Evolutionary conservation across 495 filamentous ascomycete species (phyloP).

Genomic region (Penicillium lagena): DNA sequence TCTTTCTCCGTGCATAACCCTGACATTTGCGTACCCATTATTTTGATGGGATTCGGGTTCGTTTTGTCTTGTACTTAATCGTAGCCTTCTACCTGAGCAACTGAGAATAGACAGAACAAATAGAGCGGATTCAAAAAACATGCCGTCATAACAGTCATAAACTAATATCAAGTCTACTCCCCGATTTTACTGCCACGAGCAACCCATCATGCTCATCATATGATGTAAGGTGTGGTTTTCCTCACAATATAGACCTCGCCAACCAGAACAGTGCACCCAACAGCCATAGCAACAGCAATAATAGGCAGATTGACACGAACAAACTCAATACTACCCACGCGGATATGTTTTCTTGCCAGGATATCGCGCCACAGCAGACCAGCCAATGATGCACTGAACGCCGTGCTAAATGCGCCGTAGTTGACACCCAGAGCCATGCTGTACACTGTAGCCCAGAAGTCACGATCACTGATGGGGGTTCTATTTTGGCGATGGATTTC

Average conservation of each 20-base stretch:
- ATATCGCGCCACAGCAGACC: constrained; percentile 64
- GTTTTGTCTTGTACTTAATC: too few species aligned
- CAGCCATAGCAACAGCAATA: constrained; percentile 58
- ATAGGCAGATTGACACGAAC: constrained; percentile 59
- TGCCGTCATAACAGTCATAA: too few species aligned
- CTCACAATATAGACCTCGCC: constrained; percentile 53
- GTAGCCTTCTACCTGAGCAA: too few species aligned
- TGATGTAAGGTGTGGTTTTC: constrained; percentile 14
- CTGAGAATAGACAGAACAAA: too few species aligned
- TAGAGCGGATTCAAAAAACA: too few species aligned
- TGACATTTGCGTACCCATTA: too few species aligned
- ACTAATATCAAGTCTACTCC: too few species aligned
- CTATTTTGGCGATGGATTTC: constrained; percentile 41
- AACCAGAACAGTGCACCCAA: constrained; percentile 51
- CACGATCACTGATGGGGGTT: constrained; percentile 45
- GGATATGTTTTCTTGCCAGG: constrained; percentile 55
- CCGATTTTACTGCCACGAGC: too few species aligned
- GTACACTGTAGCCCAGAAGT: constrained; percentile 62
- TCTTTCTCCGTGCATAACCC: too few species aligned
- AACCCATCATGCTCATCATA: neutral
- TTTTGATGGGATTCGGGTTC: too few species aligned
- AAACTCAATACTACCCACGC: constrained; percentile 51
- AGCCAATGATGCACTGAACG: constrained; percentile 60
- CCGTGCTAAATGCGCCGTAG: constrained; percentile 61
- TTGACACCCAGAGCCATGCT: constrained; percentile 64